Evolutionary conservation across 2,329 filamentous ascomycete species (phyloP), one percentile per base, ranked within the genome.

Genomic region (Colletotrichum ledebouriae): DNA sequence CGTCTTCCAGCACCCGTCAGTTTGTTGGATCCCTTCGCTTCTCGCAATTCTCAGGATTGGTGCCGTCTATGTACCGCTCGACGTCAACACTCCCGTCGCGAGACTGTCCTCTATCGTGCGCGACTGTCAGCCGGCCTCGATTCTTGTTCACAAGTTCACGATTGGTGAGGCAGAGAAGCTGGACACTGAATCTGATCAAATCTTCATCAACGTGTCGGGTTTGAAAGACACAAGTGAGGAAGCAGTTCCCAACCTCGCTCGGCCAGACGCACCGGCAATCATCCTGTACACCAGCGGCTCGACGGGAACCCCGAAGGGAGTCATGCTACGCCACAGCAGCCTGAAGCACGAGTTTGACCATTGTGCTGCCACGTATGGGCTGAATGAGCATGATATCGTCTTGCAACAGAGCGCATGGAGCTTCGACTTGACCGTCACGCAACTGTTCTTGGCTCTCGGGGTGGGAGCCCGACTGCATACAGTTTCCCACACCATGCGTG

Each of bases 391-490:
- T 2, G 77, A 77, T 12, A 71, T 68, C 0, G 74, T 79, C 0
- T 73, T 83, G 1, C 80, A 82, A 58, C 80, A 83, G 65, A 81
- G 75, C 15, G 74, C 81, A 0, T 76, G 74, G 33, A 75, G 74
- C 10, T 84, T 84, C 70, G 82, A 85, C 59, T 71, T 82, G 65
- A 80, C 81, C 0, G 46, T 83, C 1, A 70, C 70, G 3, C 79
- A 84, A 69, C 76, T 78, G 6, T 76, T 82, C 56, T 70, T 71
- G 3, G 76, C 77, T 0, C 73, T 84, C 2, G 70, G 72, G 9
- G 75, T 75, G 25, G 82, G 81, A 0, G 82, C 78, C 1, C 75
- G 68, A 1, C 59, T 84, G 0, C 70, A 76, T 22, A 71, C 85
- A 4, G 79, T 76, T 0, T 73, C 79, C 0, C 53, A 71, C 4